A percentile compares a stretch with the other conserved stretches of the same genome.
Conservation (phyloP, 352 stramenopile species). For the Phytophthora litchii region DNA sequence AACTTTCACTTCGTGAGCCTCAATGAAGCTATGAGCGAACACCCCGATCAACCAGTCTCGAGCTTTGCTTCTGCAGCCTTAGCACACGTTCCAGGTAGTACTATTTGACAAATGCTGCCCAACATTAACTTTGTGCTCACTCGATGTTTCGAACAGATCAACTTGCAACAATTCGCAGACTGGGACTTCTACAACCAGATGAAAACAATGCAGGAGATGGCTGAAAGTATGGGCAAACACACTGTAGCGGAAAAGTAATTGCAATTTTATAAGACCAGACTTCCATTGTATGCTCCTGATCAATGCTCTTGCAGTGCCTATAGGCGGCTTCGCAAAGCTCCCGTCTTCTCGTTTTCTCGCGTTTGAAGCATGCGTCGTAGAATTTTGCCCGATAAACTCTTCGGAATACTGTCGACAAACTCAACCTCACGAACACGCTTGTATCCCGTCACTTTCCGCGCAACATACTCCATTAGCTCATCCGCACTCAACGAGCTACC, state of each 20-base stretch:
- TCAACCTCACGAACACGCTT: constrained; percentile 89
- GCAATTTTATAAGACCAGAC: not conserved
- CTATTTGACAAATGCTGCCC: not conserved
- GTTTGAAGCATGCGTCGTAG: constrained; percentile 82
- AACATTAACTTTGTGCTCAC: not conserved
- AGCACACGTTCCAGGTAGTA: constrained; percentile 61
- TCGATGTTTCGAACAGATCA: constrained; percentile 10
- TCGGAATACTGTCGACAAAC: constrained; percentile 90
- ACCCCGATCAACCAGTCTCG: constrained; percentile 55
- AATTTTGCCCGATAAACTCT: constrained; percentile 91
- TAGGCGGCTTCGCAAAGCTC: constrained; percentile 24
- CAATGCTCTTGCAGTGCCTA: constrained; percentile 3
- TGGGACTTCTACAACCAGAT: constrained; percentile 11
- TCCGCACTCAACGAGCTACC: constrained; percentile 20
- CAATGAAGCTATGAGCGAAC: constrained; percentile 55
- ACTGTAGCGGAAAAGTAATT: not conserved
- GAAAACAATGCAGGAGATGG: not conserved
- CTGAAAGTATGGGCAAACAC: not conserved
- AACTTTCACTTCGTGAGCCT: constrained; percentile 87
- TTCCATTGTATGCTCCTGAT: not conserved
- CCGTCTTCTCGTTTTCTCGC: constrained; percentile 44
- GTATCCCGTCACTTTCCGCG: constrained; percentile 78
- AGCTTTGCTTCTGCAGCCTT: constrained; percentile 70
- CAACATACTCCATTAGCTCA: constrained; percentile 73
- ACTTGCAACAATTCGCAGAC: constrained; percentile 24